Evolutionary conservation across 768 basidiomycete genomes (phyloP).

Genomic region (Trametes cinnabarina): DNA sequence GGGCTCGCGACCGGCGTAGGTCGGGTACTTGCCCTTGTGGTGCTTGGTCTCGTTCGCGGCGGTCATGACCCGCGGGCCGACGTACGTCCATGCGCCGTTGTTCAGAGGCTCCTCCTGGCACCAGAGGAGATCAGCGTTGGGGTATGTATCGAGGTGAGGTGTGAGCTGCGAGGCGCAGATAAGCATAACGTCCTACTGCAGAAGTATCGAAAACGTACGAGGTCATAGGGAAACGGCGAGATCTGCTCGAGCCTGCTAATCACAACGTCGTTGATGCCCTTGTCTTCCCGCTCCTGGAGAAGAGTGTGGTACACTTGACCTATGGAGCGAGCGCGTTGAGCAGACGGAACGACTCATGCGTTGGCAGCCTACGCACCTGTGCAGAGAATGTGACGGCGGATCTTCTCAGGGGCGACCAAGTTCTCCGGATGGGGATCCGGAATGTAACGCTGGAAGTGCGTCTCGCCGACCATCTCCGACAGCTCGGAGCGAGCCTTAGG

Average conservation of each 20-base stretch:
- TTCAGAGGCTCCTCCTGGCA: constrained; percentile 97
- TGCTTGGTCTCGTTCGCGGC: constrained; percentile 88
- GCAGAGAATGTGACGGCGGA: constrained; percentile 91
- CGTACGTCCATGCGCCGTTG: constrained; percentile 96
- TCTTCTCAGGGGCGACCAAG: constrained; percentile 77
- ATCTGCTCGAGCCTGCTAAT: constrained; percentile 95
- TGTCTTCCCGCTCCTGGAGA: constrained; percentile 85
- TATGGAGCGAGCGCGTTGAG: constrained; percentile 22
- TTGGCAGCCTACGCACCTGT: constrained; percentile 49
- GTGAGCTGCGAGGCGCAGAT: constrained; percentile 56
- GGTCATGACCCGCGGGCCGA: constrained; percentile 90
- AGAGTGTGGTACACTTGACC: constrained; percentile 95
- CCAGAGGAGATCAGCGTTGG: constrained; percentile 92
- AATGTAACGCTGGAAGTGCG: constrained; percentile 90
- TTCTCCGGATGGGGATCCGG: constrained; percentile 75
- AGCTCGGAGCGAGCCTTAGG: constrained; percentile 86
- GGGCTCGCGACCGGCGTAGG: constrained; percentile 90
- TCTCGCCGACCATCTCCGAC: constrained; percentile 85
- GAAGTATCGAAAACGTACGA: constrained; percentile 47
- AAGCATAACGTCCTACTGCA: not conserved
- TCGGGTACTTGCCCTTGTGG: constrained; percentile 88
- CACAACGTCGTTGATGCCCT: constrained; percentile 88
- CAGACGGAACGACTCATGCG: not conserved
- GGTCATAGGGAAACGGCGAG: constrained; percentile 96
- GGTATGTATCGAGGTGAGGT: constrained; percentile 93